Base-by-base conservation (phyloP, 2,329 filamentous ascomycete genomes). In the Sporothrix mexicana region DNA sequence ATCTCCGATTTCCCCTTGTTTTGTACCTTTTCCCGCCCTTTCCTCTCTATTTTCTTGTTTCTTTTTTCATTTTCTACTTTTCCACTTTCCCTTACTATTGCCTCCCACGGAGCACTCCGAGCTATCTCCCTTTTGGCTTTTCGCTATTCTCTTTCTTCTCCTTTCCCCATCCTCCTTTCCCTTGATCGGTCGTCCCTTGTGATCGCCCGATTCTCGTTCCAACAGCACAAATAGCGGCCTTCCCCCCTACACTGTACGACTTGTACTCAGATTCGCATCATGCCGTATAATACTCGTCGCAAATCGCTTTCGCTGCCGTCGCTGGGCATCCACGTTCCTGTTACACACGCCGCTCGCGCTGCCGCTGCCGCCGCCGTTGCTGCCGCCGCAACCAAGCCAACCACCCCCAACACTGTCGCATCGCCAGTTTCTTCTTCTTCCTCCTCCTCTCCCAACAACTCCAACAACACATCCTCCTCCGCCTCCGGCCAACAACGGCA, bases 241-340 rank as follows among this genome's bases (percentile, higher is more conserved):
- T 30, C 51, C 51, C 7, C 68, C 41, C 57, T 43, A 20, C 51
- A 49, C 25, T 36, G 30, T 36, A 36, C 30, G 30, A 36, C 30
- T 36, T 36, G 30, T 36, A 36, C 30, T 36, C 30, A 36, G 5
- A 36, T 36, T 36, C 30, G 43, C 75, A 77, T 78, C 79, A 97
- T 97, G 94, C 92, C 92, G 80, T 98, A 98, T 87, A 97, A 98
- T 83, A 98, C 95, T 77, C 93, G 95, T 84, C 92, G 95, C 83
- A 98, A 98, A 86, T 97, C 94, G 80, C 86, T 99, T 77, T 98
- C 95, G 75, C 87, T 98, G 79, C 93, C 94, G 74, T 97, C 94
- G 77, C 88, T 98, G 79, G 96, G 96, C 81, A 97, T 98, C 78
- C 93, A 96, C 79, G 87, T 98, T 76, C 91, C 93, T 76, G 88